Evolutionary conservation across 202 grass and related monocot species (phyloP).

Genomic region (Bolboschoenoplectus hybrid): DNA sequence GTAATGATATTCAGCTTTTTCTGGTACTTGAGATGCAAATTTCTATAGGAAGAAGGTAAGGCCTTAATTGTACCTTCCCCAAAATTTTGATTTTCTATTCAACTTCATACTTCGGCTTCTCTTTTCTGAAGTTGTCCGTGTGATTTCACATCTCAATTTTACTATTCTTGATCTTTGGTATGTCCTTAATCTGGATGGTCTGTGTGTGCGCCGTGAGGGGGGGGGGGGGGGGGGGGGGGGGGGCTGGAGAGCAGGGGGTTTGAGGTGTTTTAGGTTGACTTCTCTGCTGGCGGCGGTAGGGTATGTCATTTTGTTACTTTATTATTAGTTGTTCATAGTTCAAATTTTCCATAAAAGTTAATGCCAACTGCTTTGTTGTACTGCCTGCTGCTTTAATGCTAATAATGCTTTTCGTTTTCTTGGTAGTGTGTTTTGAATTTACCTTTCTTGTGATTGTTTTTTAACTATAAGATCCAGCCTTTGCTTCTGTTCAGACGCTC

Average conservation of each 20-base stretch:
- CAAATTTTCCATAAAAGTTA: not conserved
- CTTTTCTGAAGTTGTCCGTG: not conserved
- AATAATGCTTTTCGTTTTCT: not conserved
- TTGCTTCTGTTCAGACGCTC: not conserved
- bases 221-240: not conserved
- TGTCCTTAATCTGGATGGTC: not conserved
- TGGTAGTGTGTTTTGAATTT: slow-evolving; percentile 29
- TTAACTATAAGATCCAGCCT: not conserved
- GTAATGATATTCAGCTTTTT: slow-evolving; percentile 33
- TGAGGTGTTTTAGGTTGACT: not conserved
- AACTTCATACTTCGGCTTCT: not conserved
- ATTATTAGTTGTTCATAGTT: not conserved
- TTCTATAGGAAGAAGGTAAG: slow-evolving; percentile 3
- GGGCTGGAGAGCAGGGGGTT: not conserved
- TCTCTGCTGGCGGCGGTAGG: not conserved
- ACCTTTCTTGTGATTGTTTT: not conserved
- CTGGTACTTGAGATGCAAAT: slow-evolving; percentile 17
- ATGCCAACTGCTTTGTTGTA: not conserved
- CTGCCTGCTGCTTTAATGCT: not conserved
- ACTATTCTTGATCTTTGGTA: not conserved
- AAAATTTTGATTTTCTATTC: slow-evolving; percentile 10
- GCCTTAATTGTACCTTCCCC: not conserved
- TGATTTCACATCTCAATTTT: slow-evolving; percentile 28
- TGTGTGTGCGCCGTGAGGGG: not conserved
- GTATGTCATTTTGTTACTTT: slow-evolving; percentile 32